Conservation (phyloP, 2,329 filamentous ascomycete species). For the Sporothrix protearum region DNA sequence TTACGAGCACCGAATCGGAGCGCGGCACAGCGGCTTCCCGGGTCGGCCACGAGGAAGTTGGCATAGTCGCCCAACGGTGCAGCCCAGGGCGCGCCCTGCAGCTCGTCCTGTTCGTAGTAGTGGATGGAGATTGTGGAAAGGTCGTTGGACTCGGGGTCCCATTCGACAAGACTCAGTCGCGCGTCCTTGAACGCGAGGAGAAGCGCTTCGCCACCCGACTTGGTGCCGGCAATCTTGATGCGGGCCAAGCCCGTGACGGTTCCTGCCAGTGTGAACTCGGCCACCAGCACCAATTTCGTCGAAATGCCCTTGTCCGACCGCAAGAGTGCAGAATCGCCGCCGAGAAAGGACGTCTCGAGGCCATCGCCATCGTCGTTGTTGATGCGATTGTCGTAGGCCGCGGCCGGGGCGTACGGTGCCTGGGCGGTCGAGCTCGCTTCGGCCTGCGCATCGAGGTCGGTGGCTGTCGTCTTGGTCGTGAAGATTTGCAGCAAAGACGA, state of each 20-base stretch:
- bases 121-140: conserved; percentile 92
- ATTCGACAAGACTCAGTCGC: conserved; percentile 88
- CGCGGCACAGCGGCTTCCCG: conserved; percentile 86
- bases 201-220: conserved; percentile 77
- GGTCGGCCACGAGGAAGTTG: conserved; percentile 83
- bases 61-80: conserved; percentile 69
- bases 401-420: conserved; percentile 31
- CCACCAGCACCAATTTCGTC: conserved; percentile 77
- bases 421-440: conserved; percentile 38
- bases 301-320: conserved; percentile 62
- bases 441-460: conserved; percentile 54
- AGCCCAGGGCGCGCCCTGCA: conserved; percentile 78
- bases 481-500: conserved; percentile 93
- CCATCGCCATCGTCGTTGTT: conserved; percentile 62
- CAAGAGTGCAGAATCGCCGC: conserved; percentile 58
- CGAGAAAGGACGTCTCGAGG: conserved; percentile 63
- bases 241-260: conserved; percentile 79
- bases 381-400: conserved; percentile 25
- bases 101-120: conserved; percentile 94
- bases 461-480: conserved; percentile 62
- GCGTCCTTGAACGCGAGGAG: conserved; percentile 84
- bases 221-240: conserved; percentile 68
- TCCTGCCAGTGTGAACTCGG: conserved; percentile 79
- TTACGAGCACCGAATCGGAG: conserved; percentile 88
- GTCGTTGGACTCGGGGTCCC: conserved; percentile 76